phyloP scores from a whole-genome alignment of 1,139 yeast genomes.

The Kodamaea fungicola region DNA sequence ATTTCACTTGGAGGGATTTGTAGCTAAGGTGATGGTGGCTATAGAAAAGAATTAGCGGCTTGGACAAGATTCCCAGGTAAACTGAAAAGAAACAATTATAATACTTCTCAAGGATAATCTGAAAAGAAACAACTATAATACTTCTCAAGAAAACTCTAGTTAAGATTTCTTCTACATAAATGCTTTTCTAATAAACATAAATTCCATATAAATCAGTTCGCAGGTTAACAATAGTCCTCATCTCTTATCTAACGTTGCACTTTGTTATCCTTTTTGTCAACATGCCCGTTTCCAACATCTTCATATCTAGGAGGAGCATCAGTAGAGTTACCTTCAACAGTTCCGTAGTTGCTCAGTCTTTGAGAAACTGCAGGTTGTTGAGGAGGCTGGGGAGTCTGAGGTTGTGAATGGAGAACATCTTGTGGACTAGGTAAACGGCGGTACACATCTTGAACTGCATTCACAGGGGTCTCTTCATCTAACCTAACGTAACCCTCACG shows the following conservation, averaged over 20 bases:
- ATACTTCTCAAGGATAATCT: neutral
- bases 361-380: neutral
- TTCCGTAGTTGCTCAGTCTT: neutral
- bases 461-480: conserved; percentile 13
- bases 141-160: neutral
- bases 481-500: conserved; percentile 20
- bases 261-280: conserved; percentile 22
- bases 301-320: conserved; percentile 27
- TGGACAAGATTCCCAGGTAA: too few species aligned
- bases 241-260: conserved; percentile 22
- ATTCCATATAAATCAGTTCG: neutral
- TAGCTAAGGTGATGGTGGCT: conserved; percentile 79
- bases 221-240: neutral
- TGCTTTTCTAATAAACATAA: too few species aligned
- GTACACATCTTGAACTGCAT: neutral
- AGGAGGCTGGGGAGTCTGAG: neutral
- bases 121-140: neutral
- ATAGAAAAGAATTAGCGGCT: conserved; percentile 18
- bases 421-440: neutral
- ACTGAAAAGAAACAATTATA: neutral
- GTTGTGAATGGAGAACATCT: neutral
- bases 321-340: conserved; percentile 7
- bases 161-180: too few species aligned
- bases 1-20: conserved; percentile 91
- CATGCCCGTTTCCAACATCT: conserved; percentile 18